Evolutionary conservation across 495 filamentous ascomycete species (phyloP).

Genomic region (Neurospora sp.): DNA sequence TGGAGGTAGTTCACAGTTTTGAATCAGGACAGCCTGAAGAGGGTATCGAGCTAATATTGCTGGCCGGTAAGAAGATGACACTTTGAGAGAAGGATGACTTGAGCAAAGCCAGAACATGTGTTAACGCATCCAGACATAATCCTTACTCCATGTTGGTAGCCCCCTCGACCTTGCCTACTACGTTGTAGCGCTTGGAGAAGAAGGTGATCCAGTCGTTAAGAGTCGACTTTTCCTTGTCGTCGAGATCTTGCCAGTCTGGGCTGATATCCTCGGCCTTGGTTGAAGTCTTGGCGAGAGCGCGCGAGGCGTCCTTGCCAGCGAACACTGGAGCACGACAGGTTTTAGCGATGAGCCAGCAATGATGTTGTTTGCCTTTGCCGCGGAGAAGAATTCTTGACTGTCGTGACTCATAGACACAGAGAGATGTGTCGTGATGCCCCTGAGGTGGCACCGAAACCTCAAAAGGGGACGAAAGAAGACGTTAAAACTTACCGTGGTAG

Average conservation of each 20-base stretch:
- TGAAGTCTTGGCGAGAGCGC: constrained; percentile 76
- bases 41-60: not conserved
- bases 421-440: not conserved
- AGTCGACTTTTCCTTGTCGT: constrained; percentile 75
- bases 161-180: constrained; percentile 69
- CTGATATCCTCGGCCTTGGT: constrained; percentile 75
- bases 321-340: constrained; percentile 52
- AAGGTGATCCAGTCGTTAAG: constrained; percentile 90
- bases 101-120: not conserved
- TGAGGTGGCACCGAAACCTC: not conserved
- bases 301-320: constrained; percentile 86
- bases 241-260: constrained; percentile 75
- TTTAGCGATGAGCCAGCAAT: not conserved
- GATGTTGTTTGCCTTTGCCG: not conserved
- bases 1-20: not conserved
- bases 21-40: not conserved
- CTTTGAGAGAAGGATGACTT: not conserved
- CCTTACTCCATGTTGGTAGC: constrained; percentile 36
- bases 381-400: too few relatives aligned
- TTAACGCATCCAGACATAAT: not conserved
- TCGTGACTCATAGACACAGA: not conserved
- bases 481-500: constrained; percentile 60
- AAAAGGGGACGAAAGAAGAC: not conserved
- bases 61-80: not conserved
- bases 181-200: constrained; percentile 91